Evolutionary conservation across 192 early-diverging fungal genomes (phyloP), one percentile per base, ranked within the genome.

Genomic region (Pilaira anomala): DNA sequence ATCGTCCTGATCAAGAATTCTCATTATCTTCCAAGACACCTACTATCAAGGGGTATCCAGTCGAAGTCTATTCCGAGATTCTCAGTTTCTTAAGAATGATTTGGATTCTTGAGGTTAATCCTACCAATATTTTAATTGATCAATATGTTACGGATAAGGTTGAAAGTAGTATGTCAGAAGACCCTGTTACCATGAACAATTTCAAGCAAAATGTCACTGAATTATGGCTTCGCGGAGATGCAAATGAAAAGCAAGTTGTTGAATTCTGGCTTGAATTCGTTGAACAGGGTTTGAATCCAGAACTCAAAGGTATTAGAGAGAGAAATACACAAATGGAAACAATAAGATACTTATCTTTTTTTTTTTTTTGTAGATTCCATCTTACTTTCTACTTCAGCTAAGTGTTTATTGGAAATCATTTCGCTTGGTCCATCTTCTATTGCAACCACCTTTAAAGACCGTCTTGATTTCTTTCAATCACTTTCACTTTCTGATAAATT

Each of bases 361-460:
- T 26, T 18, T 19, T 40, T 18, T 56, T 29, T 45, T 21, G 21
- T 64, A 76, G 89, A 90, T 72, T 75, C 86, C 9, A 50, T 70
- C 3, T 68, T 92, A 25, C 85, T 89, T 41, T 69, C 83, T n/a
- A 85, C 78, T 0, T 83, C 86, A 1, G 72, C 84, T 16, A 76
- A 77, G 1, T 89, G 86, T 63, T 65, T 92, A 3, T 63, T 88
- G 22, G 91, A 92, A 62, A 65, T 90, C 19, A 80, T 92, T 5
- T 88, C 87, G 1, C 65, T 91, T 8, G 80, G 81, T 1, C 90
- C 91, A 2, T 75, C 80, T 14, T 68, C 69, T 36, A 63, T 91
- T 3, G 77, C 84, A 0, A 72, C 70, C 1, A 67, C 75, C 3
- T 61, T 62, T 48, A 40, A 48, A 21, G 25, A 49, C 3, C 25